phyloP scores from a whole-genome alignment of 148 eudicot genomes.

The Rhododendron ovatum region DNA sequence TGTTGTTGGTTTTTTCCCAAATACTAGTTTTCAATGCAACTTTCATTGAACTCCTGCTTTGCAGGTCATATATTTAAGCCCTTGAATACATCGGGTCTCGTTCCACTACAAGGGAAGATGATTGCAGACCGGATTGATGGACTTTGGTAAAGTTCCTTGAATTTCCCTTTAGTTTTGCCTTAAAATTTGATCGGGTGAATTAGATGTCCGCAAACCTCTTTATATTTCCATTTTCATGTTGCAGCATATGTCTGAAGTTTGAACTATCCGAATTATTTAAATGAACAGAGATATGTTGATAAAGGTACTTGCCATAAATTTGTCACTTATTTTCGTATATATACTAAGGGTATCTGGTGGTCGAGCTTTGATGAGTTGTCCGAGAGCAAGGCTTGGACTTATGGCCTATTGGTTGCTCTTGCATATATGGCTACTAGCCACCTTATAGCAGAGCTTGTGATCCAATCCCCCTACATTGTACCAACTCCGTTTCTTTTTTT shows the following conservation, averaged over 20 bases:
- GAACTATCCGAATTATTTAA: neutral
- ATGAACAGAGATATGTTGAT: neutral
- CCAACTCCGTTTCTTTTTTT: neutral
- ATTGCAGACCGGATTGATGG: conserved; percentile 89
- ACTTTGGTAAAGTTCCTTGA: conserved; percentile 53
- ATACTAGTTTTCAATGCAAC: conserved; percentile 2
- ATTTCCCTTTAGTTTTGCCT: neutral
- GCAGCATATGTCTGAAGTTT: neutral
- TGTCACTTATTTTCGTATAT: neutral
- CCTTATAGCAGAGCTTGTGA: no score
- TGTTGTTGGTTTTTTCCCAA: neutral
- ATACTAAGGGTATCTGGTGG: conserved; percentile 74
- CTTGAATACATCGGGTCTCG: conserved; percentile 78
- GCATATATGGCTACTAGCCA: no score
- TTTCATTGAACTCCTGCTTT: conserved; percentile 17
- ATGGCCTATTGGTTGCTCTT: no score
- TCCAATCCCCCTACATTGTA: neutral
- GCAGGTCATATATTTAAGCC: conserved; percentile 92
- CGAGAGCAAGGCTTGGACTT: conserved; percentile 50
- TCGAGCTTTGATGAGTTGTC: conserved; percentile 79
- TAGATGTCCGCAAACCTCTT: neutral
- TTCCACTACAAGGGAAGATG: conserved; percentile 84
- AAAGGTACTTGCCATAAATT: neutral
- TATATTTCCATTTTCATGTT: neutral
- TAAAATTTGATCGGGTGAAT: neutral